These are phyloP conservation scores for Colletotrichum tropicicola DNA, from an alignment of 2,329 filamentous ascomycete species.

Conservation along the genomic window DNA sequence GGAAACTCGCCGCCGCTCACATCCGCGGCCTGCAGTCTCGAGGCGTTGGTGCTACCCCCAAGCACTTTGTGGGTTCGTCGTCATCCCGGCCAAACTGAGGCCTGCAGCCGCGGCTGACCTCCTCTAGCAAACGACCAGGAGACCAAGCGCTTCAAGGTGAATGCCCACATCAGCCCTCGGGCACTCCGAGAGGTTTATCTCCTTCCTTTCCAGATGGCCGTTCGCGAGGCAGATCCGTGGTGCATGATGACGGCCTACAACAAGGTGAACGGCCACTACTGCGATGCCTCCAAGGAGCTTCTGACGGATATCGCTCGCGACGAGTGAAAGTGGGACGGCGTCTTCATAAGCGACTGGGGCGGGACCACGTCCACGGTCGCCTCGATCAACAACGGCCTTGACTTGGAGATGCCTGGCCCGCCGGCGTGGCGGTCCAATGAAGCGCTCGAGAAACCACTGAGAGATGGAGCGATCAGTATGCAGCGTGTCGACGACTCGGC, in stretches of 20 bases:
- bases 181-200: constrained; percentile 38
- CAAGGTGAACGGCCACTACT: constrained; percentile 43
- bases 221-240: constrained; percentile 42
- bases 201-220: constrained; percentile 45
- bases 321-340: constrained; percentile 50
- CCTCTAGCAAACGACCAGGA: constrained; percentile 4
- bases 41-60: constrained; percentile 8
- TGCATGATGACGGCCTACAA: constrained; percentile 49
- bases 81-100: too few relatives aligned
- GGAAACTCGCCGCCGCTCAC: constrained; percentile 50
- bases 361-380: constrained; percentile 39
- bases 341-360: constrained; percentile 53
- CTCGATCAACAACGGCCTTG: constrained; percentile 1
- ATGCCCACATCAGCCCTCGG: not conserved
- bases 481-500: constrained; percentile 60
- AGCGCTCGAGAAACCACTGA: constrained; percentile 34
- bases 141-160: not conserved
- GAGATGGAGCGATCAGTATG: constrained; percentile 23
- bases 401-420: constrained; percentile 64
- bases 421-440: too few relatives aligned
- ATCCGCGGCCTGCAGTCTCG: constrained; percentile 46
- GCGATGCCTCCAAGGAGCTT: too few relatives aligned
- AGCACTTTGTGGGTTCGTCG: constrained; percentile 16
- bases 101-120: too few relatives aligned
- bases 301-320: constrained; percentile 46